Percentiles rank a stretch among this genome's conserved stretches.
These are phyloP conservation scores for Ballota nigra DNA, from an alignment of 257 asterid genomes.

Conservation along the genomic window DNA sequence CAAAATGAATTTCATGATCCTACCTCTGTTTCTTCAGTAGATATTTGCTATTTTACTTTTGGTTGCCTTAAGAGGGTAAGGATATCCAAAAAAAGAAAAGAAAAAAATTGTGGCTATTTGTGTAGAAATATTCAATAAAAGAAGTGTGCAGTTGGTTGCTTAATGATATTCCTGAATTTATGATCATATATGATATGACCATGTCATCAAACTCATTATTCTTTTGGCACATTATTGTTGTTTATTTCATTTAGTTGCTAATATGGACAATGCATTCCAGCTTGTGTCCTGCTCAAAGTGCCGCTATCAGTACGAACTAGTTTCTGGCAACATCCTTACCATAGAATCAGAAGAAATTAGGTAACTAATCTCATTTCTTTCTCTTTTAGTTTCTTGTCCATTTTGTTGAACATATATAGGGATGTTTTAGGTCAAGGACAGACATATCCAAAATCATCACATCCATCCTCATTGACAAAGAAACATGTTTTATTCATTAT, in stretches of 20 bases:
- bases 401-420: constrained; percentile 8
- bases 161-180: neutral
- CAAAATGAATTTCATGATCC: constrained; percentile 1
- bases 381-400: constrained; percentile 6
- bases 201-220: constrained; percentile 1
- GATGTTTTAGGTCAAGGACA: neutral
- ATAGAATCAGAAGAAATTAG: constrained; percentile 93
- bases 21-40: neutral
- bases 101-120: neutral
- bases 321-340: constrained; percentile 71
- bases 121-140: neutral
- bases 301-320: constrained; percentile 85
- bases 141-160: neutral
- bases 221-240: constrained; percentile 12
- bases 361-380: constrained; percentile 35
- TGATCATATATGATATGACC: constrained; percentile 1
- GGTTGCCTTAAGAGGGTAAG: neutral
- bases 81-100: too few relatives aligned
- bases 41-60: neutral
- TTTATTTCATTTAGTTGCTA: constrained; percentile 12
- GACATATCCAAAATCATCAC: constrained; percentile 22
- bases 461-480: constrained; percentile 11
- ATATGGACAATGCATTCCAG: constrained; percentile 39
- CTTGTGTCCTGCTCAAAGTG: constrained; percentile 88
- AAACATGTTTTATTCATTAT: constrained; percentile 18